Base-by-base conservation (phyloP, 1,284 basidiomycete species). In the Bondarzewia mesenterica region DNA sequence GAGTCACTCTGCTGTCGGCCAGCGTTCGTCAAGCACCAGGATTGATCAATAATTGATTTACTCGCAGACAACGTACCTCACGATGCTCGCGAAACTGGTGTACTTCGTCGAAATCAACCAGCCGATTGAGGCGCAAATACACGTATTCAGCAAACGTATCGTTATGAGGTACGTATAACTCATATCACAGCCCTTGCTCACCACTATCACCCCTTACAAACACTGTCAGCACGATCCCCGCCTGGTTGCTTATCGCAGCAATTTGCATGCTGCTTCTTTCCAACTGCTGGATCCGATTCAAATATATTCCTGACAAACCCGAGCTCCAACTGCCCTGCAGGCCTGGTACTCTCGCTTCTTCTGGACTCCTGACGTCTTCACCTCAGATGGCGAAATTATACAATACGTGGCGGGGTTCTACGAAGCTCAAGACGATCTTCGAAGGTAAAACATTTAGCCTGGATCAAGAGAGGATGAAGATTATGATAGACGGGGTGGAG, bases 301-400 rank as follows among this genome's bases (percentile, higher is more conserved):
- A 26, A 46, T 75, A 15, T 61, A 69, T 51, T 75, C 78, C 54
- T 62, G 67, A 15, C 50, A 58, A 39, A 69, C 70, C 26, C 68
- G 75, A 7, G 65, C 64, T 79, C 18, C 62, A 61, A n/a, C 63
- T 78, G 22, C 63, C 61, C 36, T 72, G 74, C 50, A 60, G 67
- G 43, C 74, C 75, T 1, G 74, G 75, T 18, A 78, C 77, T 5
- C 74, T 78, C 47, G 75, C 74, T 12, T 74, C 73, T 8, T 76
- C 77, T 10, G 71, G 75, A 14, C 70, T 73, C 25, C 69, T 77
- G 50, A 74, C 73, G 7, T 75, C 70, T 12, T 68, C 71, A 50
- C 76, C 74, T 1, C 65, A 65, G 21, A 64, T 76, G 51, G 72
- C 67, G 5, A 58, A 65, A n/a, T 63, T 77, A 36, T 65, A 78